Conservation (phyloP, 2,329 filamentous ascomycete genomes). For the Sarocladium brachiariae region DNA sequence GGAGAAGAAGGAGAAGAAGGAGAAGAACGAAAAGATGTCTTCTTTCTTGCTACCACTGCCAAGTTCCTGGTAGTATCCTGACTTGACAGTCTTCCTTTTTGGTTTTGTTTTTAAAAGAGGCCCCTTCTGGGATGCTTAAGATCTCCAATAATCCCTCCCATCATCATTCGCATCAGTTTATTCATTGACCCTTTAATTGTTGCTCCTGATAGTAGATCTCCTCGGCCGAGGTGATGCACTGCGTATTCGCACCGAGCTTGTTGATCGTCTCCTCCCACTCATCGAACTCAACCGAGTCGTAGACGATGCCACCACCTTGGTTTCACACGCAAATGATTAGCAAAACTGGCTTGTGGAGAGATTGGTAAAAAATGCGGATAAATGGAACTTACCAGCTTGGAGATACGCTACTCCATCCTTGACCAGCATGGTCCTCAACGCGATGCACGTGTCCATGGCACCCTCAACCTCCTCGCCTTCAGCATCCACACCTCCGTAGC, state of each 20-base stretch:
- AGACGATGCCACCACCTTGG: slow-evolving; percentile 84
- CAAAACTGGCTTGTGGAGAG: background rate
- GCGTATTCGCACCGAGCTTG: slow-evolving; percentile 85
- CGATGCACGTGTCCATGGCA: slow-evolving; percentile 82
- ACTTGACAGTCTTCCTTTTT: no score
- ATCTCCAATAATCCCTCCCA: no score
- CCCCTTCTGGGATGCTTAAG: no score
- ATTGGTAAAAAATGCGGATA: no score
- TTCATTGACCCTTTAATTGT: slow-evolving; percentile 14
- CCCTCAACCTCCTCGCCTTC: slow-evolving; percentile 63
- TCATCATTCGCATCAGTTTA: no score
- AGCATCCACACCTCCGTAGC: slow-evolving; percentile 66
- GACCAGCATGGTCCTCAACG: slow-evolving; percentile 84
- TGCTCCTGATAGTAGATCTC: slow-evolving; percentile 43
- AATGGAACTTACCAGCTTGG: slow-evolving; percentile 62
- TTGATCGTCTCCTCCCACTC: slow-evolving; percentile 94
- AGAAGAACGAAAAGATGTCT: no score
- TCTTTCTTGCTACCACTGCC: no score
- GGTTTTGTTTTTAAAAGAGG: no score
- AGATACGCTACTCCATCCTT: slow-evolving; percentile 90
- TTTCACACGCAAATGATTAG: background rate
- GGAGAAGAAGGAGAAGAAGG: no score
- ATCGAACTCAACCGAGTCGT: slow-evolving; percentile 87
- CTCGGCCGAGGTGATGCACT: slow-evolving; percentile 81
- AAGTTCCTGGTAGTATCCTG: no score